A percentile compares a stretch with the other conserved stretches of the same genome.
Evolutionary conservation across 352 stramenopile species (phyloP).

Genomic region (Pythium grandisporangium): DNA sequence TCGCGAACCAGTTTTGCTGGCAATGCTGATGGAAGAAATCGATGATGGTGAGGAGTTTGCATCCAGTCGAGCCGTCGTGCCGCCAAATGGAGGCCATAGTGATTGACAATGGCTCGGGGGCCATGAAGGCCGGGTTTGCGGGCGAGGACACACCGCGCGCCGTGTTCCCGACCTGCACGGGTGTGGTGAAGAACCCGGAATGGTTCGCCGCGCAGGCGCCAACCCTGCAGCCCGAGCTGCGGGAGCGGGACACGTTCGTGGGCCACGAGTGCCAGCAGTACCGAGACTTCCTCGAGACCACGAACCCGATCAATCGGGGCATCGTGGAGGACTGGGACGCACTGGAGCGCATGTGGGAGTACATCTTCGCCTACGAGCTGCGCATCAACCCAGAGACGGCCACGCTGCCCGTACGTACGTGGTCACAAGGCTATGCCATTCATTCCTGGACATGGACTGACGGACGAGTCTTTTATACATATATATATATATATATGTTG

Average conservation of each 20-base stretch:
- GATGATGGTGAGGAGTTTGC: too few species aligned
- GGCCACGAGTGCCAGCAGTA: constrained; percentile 51
- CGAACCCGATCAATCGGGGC: constrained; percentile 69
- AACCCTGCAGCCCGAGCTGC: constrained; percentile 51
- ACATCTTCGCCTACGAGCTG: constrained; percentile 74
- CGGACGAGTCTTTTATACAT: background rate
- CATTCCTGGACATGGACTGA: background rate
- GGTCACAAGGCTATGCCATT: background rate
- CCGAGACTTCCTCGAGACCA: constrained; percentile 55
- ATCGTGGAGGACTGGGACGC: constrained; percentile 80
- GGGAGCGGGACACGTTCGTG: constrained; percentile 69
- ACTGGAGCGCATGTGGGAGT: constrained; percentile 81
- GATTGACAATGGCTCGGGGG: constrained; percentile 80
- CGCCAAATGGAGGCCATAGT: constrained; percentile 66
- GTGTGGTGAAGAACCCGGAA: constrained; percentile 72
- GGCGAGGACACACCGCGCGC: constrained; percentile 77
- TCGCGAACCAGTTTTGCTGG: constrained; percentile 3
- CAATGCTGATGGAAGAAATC: constrained; percentile 3
- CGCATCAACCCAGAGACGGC: constrained; percentile 66
- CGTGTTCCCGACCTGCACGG: constrained; percentile 58
- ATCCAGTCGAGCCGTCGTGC: constrained; percentile 18
- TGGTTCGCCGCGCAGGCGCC: constrained; percentile 56
- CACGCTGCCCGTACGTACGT: constrained; percentile 31
- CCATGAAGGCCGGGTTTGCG: constrained; percentile 74
- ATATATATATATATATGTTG: constrained; percentile 1